Base-by-base conservation (phyloP, 2,329 filamentous ascomycete species). In the Claviceps spartinae region DNA sequence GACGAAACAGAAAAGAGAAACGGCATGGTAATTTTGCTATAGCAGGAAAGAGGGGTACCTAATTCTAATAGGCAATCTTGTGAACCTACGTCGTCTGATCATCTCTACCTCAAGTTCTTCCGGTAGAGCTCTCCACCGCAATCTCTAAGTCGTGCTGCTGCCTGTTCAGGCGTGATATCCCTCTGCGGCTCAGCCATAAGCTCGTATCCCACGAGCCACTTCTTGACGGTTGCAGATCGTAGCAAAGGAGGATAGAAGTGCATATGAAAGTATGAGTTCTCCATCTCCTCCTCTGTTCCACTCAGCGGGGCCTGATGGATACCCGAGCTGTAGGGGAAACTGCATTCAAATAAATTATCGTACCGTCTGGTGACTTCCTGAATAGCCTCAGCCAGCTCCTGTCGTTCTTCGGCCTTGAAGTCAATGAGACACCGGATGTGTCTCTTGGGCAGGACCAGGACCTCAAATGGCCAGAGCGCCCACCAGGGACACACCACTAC, bases 131-230 rank as follows among this genome's bases (percentile, higher is more conserved):
- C 81, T 16, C 89, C 89, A 3, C 82, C 86, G 57, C 88, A 90
- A 53, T 76, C 75, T 57, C 86, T 79, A 54, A 98, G 71, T 48
- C 82, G 81, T 26, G 81, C 82, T 14, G 93, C 86, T 1, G 93
- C 93, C 70, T 97, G 93, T 69, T 98, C 93, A 0, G 93, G 91
- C 0, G 93, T 98, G 61, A 98, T 97, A 65, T 98, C 93, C 54
- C 93, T 80, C 69, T 98, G 93, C n/a, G 93, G 91, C 71, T 98
- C 93, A 1, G 87, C 93, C 80, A 98, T 81, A 70, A 98, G 77
- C 70, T 98, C 93, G 65, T 95, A 97, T 0, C 93, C 93, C 37
- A 98, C 93, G 50, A 97, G 69, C 70, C 97, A 98, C 72, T 98
- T 98, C 60, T 87, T 83, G 47, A 98, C 90, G 0, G 89, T 95